Evolutionary conservation across 73 alveolate species (phyloP), one percentile per base, ranked within the genome.

Genomic region (Paramecium octaurelia): DNA sequence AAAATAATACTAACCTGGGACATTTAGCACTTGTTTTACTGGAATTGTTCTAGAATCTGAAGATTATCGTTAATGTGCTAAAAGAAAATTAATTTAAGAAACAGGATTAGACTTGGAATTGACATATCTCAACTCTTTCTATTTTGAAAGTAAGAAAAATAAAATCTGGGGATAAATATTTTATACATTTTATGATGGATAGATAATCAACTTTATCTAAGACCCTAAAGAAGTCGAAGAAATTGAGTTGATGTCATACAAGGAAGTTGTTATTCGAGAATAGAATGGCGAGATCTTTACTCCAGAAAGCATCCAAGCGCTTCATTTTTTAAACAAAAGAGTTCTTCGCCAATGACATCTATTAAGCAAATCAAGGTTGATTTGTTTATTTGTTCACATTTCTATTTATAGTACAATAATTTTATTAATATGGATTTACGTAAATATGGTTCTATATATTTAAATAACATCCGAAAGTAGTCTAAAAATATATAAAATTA

Each of bases 271-370:
- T 12, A 38, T 75, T 38, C 29, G 88, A 75, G 88, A 75, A 75
- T 35, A 75, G 18, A 38, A 35, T 38, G 88, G 88, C 16, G 88
- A 75, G 23, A 10, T 38, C 20, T 75, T 75, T 24, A 75, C 88
- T n/a, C 88, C 88, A 6, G 88, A 75, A 42, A 75, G 88, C 20
- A 29, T 75, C 24, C 68, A 75, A 38, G 88, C 88, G 6, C 88
- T 75, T 38, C 60, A 75, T 42, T 21, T 38, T 29, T 12, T 75
- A 38, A 75, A 42, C 20, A 75, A 75, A 20, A 75, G 84, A 64
- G 84, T 64, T 27, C 84, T 64, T 31, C 42, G 84, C 27, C 84
- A 64, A 64, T 64, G 84, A 64, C 4, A 64, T 54, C 69, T n/a
- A 54, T 18, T n/a, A 18, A 54, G 18, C 34, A 54, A 54, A 18